Evolutionary conservation across 1,284 basidiomycete species (phyloP).

Genomic region (Tilletia caries): DNA sequence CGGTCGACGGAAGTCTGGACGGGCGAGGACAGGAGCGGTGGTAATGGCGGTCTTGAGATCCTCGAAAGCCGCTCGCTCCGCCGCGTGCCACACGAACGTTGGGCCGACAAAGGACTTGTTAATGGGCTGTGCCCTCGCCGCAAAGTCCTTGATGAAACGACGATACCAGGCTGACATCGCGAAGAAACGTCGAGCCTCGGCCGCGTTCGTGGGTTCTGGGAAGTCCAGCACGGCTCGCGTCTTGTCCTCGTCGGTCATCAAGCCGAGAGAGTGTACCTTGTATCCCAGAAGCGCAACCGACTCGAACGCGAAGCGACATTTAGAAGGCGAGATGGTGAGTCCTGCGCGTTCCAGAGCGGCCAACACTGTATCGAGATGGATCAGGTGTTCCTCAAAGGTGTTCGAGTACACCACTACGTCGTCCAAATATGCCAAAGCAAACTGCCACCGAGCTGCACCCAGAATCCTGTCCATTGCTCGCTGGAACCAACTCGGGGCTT

Average conservation of each 20-base stretch:
- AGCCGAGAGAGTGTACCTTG: neutral
- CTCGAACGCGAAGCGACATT: neutral
- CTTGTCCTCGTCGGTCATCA: neutral
- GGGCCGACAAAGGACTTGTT: neutral
- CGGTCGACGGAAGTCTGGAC: constrained; percentile 1
- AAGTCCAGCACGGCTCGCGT: neutral
- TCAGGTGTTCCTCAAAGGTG: neutral
- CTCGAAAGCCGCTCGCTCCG: neutral
- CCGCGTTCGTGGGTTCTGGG: neutral
- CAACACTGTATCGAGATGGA: neutral
- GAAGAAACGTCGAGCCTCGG: neutral
- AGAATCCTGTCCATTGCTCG: constrained; percentile 8
- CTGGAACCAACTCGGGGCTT: constrained; percentile 11
- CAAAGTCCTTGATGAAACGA: neutral
- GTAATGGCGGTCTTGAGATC: constrained; percentile 15
- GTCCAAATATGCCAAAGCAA: constrained; percentile 4
- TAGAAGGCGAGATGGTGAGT: neutral
- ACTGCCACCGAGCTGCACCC: neutral
- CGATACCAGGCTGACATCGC: neutral
- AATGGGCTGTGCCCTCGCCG: neutral
- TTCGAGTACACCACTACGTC: neutral
- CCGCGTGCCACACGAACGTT: neutral
- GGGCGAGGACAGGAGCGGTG: neutral
- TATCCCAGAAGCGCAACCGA: neutral
- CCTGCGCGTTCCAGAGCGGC: neutral